phyloP scores from a whole-genome alignment of 108 stramenopile genomes.

The Aurantiochytrium sp. region DNA sequence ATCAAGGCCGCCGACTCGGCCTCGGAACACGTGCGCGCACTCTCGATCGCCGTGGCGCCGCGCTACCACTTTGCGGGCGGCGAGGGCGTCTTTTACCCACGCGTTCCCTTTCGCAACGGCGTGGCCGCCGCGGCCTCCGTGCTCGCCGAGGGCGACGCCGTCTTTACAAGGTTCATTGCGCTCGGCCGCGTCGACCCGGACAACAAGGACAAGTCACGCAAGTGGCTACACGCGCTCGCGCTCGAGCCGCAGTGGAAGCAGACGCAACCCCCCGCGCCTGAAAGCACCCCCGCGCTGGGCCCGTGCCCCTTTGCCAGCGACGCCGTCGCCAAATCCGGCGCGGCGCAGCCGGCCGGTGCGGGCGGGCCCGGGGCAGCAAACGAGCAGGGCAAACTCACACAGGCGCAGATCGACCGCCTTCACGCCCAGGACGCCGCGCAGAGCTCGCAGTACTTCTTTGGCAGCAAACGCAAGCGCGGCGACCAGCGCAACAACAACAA shows the following conservation, averaged over 20 bases:
- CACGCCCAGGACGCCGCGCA: neutral
- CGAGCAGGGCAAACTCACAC: neutral
- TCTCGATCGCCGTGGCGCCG: neutral
- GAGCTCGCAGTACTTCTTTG: neutral
- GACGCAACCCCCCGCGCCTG: neutral
- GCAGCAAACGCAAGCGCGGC: neutral
- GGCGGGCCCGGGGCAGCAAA: neutral
- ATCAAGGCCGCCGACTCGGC: neutral
- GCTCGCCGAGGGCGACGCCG: neutral
- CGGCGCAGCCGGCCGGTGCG: neutral
- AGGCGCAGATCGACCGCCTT: neutral
- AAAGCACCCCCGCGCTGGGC: neutral
- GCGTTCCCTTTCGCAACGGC: neutral
- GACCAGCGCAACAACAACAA: neutral
- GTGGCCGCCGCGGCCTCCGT: neutral
- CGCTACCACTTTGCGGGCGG: slow-evolving; percentile 17
- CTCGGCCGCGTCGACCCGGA: neutral
- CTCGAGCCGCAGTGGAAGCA: neutral
- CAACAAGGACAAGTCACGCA: neutral
- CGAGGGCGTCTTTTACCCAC: neutral
- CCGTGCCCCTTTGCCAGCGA: neutral
- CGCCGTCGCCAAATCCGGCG: neutral
- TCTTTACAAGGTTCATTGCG: neutral
- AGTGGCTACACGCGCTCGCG: slow-evolving; percentile 6
- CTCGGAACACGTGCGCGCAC: neutral